phyloP scores from a whole-genome alignment of 257 asterid species.

The Fraxinus cuspidata region DNA sequence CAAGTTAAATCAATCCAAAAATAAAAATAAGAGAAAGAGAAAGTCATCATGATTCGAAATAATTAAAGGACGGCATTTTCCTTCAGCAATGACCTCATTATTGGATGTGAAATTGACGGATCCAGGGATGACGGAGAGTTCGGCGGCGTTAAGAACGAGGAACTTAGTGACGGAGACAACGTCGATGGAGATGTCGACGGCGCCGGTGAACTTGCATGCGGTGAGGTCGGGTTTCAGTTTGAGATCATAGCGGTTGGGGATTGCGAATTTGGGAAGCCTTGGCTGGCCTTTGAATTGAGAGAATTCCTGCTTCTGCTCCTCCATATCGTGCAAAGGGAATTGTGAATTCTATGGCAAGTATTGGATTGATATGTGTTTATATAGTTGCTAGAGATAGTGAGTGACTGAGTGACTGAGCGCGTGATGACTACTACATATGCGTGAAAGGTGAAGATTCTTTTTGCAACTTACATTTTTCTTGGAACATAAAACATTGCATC shows the following conservation, averaged over 20 bases:
- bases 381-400: background rate
- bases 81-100: constrained; percentile 40
- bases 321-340: constrained; percentile 33
- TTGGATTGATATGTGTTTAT: background rate
- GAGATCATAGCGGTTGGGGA: constrained; percentile 81
- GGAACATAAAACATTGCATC: too few species aligned
- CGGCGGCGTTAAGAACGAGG: constrained; percentile 87
- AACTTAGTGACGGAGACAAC: constrained; percentile 67
- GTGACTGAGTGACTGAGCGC: background rate
- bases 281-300: constrained; percentile 77
- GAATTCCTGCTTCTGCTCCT: constrained; percentile 38
- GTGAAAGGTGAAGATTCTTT: background rate
- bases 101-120: constrained; percentile 55
- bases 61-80: background rate
- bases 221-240: constrained; percentile 71
- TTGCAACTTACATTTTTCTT: too few species aligned
- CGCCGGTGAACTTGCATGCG: constrained; percentile 78
- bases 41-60: background rate
- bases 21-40: background rate
- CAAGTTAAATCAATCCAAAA: background rate
- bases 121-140: constrained; percentile 57
- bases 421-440: background rate
- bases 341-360: background rate
- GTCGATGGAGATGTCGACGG: constrained; percentile 62
- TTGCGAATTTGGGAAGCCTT: constrained; percentile 84